Percentiles rank a stretch among this genome's conserved stretches.
Conservation (phyloP, 2,329 filamentous ascomycete species). For the Monosporascus ibericus region DNA sequence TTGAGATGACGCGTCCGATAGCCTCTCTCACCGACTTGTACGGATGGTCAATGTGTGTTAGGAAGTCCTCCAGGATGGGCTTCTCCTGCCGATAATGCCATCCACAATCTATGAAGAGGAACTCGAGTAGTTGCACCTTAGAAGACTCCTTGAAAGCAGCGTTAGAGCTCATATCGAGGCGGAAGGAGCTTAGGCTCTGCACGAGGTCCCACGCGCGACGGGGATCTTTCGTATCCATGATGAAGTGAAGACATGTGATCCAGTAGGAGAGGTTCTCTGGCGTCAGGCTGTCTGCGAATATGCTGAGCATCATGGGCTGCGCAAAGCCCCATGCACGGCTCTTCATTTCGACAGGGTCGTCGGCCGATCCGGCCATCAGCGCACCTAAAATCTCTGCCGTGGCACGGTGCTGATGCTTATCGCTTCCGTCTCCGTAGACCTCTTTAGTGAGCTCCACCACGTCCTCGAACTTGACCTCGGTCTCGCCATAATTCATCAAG, state of each 20-base stretch:
- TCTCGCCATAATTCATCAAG: conserved; percentile 74
- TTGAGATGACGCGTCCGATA: conserved; percentile 82
- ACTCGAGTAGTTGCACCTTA: conserved; percentile 86
- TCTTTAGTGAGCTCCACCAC: conserved; percentile 72
- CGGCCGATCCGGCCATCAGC: conserved; percentile 72
- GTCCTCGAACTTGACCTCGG: conserved; percentile 75
- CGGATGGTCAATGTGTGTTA: conserved; percentile 88
- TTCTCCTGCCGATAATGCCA: conserved; percentile 95
- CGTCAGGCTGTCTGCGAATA: conserved; percentile 87
- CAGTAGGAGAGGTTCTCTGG: conserved; percentile 94
- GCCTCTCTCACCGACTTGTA: conserved; percentile 97
- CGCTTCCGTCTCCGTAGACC: conserved; percentile 85
- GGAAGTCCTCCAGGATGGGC: conserved; percentile 83
- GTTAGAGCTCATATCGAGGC: conserved; percentile 89
- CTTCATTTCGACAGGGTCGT: conserved; percentile 68
- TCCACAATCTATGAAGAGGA: conserved; percentile 78
- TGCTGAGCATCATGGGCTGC: conserved; percentile 77
- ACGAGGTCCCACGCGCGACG: conserved; percentile 81
- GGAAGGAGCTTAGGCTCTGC: conserved; percentile 75
- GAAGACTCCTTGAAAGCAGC: conserved; percentile 98
- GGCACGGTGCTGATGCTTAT: conserved; percentile 96
- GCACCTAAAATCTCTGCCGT: conserved; percentile 90
- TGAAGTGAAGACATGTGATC: conserved; percentile 87
- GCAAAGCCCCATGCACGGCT: conserved; percentile 81
- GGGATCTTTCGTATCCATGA: conserved; percentile 84